Evolutionary conservation across 2,329 filamentous ascomycete genomes (phyloP).

Genomic region (Xylariaceae sp.): DNA sequence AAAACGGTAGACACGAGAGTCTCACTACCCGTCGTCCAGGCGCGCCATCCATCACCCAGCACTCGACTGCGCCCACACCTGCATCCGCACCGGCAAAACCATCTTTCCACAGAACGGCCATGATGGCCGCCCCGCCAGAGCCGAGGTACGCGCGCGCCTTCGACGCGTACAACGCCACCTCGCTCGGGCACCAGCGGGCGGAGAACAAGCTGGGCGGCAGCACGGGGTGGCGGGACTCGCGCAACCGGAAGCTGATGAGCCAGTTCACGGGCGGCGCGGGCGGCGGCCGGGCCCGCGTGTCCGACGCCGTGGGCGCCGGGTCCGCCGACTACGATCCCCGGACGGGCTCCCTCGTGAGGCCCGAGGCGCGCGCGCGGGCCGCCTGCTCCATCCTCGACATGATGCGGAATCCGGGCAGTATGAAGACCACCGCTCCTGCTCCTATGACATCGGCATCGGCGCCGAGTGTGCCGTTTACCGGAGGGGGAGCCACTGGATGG

Average conservation of each 20-base stretch:
- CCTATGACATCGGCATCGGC: background rate
- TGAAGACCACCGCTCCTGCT: constrained; percentile 31
- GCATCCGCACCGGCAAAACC: no score
- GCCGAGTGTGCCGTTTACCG: no score
- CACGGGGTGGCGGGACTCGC: constrained; percentile 66
- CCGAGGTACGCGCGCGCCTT: constrained; percentile 44
- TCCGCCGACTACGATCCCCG: constrained; percentile 49
- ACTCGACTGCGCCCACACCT: no score
- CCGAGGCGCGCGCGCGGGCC: constrained; percentile 36
- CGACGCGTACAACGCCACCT: constrained; percentile 67
- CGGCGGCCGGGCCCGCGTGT: constrained; percentile 55
- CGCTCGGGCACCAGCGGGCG: constrained; percentile 73
- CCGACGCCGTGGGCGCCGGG: constrained; percentile 61
- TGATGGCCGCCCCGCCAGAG: no score
- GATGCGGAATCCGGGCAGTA: constrained; percentile 42
- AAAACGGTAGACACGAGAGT: no score
- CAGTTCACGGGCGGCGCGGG: constrained; percentile 59
- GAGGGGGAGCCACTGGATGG: no score
- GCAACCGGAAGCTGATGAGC: constrained; percentile 60
- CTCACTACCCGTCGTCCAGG: no score
- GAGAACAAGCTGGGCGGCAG: constrained; percentile 56
- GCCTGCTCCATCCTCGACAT: constrained; percentile 48
- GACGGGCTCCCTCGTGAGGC: constrained; percentile 39
- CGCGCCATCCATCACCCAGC: no score
- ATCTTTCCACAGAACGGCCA: no score